Base-by-base conservation (phyloP, 148 eudicot genomes). In the Gaultheria prostrata region DNA sequence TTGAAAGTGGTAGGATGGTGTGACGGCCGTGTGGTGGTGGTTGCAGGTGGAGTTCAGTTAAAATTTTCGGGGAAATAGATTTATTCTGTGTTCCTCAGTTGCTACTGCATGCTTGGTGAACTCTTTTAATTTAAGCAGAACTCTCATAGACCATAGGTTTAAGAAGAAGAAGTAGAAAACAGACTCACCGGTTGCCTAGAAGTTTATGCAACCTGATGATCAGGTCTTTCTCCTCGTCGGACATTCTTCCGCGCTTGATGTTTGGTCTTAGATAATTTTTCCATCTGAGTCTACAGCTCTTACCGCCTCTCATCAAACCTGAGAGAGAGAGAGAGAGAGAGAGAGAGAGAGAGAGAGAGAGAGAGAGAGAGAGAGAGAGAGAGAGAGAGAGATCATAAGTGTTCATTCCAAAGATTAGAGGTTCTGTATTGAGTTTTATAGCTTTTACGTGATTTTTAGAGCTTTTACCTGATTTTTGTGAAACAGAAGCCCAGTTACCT, bases 211-310 rank as follows among this genome's bases (percentile, higher is more conserved):
- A 18, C 48, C 85, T 54, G 80, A 83, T 57, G 61, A 83, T 83
- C 8, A 83, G 85, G 57, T 83, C 85, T 76, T 46, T 77, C 56
- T 81, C 83, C 39, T 81, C 88, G 26, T 86, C 85, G 0, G 88
- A 82, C 83, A 86, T 86, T 28, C 11, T 50, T 21, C 88, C 88
- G 1, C 61, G 82, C 77, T 86, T 86, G 83, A 86, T 86, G 80
- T 86, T 86, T 1, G 88, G 88, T 79, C 88, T 83, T 11, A 86
- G 85, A 76, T 86, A 86, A 48, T 86, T 86, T 59, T 87, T 87
- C 89, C 89, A 87, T 78, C 89, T 84, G 74, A 87, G 51, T 61
- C 89, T 84, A 76, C 89, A 87, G 82, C 89, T 87, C 86, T 84
- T 84, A 12, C 82, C 86, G 54, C 86, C 76, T 71, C 89, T 84